Evolutionary conservation across 225 moss, liverwort and hornwort species (phyloP), one percentile per base, ranked within the genome.

Genomic region (Straminergon stramineum): DNA sequence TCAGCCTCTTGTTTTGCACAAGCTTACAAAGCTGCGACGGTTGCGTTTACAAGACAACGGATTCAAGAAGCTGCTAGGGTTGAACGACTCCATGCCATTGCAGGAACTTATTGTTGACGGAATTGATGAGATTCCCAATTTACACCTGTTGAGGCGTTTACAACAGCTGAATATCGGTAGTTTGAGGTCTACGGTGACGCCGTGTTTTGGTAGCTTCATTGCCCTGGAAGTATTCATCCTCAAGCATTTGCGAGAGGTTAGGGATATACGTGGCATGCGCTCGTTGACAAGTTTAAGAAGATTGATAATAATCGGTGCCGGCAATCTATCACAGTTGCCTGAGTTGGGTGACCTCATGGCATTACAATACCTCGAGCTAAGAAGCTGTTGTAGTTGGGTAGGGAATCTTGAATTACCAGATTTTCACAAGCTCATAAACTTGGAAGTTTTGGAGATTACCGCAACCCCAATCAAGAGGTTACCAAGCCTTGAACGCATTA

Each of bases 281-380:
- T 21, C 4, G 0, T 48, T 85, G 73, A 60, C 62, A 85, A 85
- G 75, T 12, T 45, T 75, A 9, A 34, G 18, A 6, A 85, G 17
- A 11, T 4, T 85, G 0, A 60, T 11, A 45, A 85, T 75, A 24
- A 10, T 0, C 1, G 1, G 1, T 24, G 61, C 48, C 24, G 61
- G 35, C 35, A 2, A 48, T 16, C 35, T 85, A 10, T 43, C 48
- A 11, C 12, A 48, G 1, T 17, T 60, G 11, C 34, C 18, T 43
- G 12, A 18, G 7, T 60, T 85, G 8, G 85, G 74, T 85, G 58
- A 61, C 10, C 75, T 85, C 34, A 34, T 61, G 26, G 58, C 61
- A 35, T 45, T 74, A 24, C 61, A 61, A 17, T 34, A 45, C 45
- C 48, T 75, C 5, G 0, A 0, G 2, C 17, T 74, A 8, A 0